Base-by-base conservation (phyloP, 192 early-diverging fungal genomes). In the Coemansia sp. region DNA sequence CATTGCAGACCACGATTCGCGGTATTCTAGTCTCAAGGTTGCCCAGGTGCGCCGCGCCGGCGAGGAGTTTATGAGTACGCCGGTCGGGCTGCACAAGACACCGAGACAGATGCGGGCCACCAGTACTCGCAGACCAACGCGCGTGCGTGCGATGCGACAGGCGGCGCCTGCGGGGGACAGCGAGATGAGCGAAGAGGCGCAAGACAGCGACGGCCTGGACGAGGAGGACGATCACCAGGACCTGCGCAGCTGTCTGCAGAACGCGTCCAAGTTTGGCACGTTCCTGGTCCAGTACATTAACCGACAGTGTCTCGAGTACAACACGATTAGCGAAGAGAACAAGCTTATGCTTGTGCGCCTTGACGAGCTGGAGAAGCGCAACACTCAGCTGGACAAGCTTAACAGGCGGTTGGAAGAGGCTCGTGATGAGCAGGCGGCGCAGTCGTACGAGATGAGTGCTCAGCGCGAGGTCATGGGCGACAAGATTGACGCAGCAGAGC, bases 271-370 rank as follows among this genome's bases (percentile, higher is more conserved):
- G 4, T 81, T 81, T 64, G 78, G 78, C 42, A 76, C 62, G 29
- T 81, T 81, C 48, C 64, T 81, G 38, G 78, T 81, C 4, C 78
- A 73, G 67, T 81, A 81, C 34, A 71, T 81, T 31, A 76, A 66
- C 18, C 78, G 78, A 18, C 78, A 81, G 55, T 69, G 69, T 14
- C 58, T 72, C 32, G 78, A 81, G 18, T 61, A 63, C 61, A 81
- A 58, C 67, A 55, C 48, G 31, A 61, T 75, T 3, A 54, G 64
- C 63, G 78, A 76, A n/a, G 74, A 76, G 59, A 60, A 69, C 61
- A 57, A 69, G 48, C 16, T 20, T 36, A 34, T 69, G 20, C 31
- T 60, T 42, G 49, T 50, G 20, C 70, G 66, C 5, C 28, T 51
- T 17, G 64, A 76, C n/a, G 77, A 79, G 65, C 56, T 73, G 17